phyloP scores from a whole-genome alignment of 1,139 yeast species.

The Ogataea hybrid region DNA sequence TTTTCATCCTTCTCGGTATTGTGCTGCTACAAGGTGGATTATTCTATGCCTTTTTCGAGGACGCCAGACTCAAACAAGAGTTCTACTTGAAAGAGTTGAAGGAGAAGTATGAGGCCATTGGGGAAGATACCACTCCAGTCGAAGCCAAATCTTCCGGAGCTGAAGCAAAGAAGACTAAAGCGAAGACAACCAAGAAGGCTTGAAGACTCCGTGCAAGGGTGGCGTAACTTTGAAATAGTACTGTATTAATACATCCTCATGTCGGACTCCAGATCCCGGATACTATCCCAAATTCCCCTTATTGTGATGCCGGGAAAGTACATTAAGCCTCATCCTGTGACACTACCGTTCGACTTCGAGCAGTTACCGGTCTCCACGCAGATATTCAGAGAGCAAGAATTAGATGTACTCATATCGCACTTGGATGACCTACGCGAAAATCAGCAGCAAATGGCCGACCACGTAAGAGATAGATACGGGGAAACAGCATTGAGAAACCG shows the following conservation, averaged over 20 bases:
- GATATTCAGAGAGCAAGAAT: conserved; percentile 4
- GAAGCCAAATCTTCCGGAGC: conserved; percentile 14
- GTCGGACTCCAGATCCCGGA: conserved; percentile 11
- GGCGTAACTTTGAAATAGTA: not conserved
- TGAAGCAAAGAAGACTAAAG: conserved; percentile 15
- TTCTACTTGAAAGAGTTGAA: conserved; percentile 40
- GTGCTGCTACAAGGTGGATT: conserved; percentile 83
- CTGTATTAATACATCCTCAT: conserved; percentile 1
- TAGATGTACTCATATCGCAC: conserved; percentile 3
- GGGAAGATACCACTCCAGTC: conserved; percentile 10
- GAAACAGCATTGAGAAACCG: not conserved
- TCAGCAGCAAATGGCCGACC: conserved; percentile 6
- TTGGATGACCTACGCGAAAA: conserved; percentile 7
- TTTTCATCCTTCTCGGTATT: conserved; percentile 71
- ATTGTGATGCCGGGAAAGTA: conserved; percentile 26
- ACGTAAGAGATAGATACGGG: conserved; percentile 8
- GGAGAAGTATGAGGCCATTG: conserved; percentile 29
- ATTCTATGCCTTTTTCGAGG: conserved; percentile 84
- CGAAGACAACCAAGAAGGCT: conserved; percentile 14
- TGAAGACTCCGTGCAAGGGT: conserved; percentile 2
- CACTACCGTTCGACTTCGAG: conserved; percentile 28
- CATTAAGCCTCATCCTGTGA: conserved; percentile 23
- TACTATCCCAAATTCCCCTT: conserved; percentile 28
- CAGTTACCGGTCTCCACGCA: conserved; percentile 18
- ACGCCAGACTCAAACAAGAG: conserved; percentile 50